Base-by-base conservation (phyloP, 2,329 filamentous ascomycete genomes). In the Sporothrix luriei region DNA sequence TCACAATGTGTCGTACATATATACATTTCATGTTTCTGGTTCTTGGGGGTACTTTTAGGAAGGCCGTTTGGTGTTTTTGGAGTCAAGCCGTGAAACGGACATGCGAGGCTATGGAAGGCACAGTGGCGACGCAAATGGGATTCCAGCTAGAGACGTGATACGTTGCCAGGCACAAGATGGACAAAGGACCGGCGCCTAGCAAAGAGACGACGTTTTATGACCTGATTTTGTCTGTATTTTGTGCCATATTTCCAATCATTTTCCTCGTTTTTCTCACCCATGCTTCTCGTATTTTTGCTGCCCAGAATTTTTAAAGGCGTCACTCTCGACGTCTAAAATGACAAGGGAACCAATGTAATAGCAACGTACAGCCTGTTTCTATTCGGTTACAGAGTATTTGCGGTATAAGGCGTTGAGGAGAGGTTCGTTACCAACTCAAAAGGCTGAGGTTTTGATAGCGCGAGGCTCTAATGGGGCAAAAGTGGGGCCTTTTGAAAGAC, bases 391-490 rank as follows among this genome's bases (percentile, higher is more conserved):
- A 43, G 40, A 10, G 9, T 10, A 13, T 4, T 40, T 43, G 14
- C 33, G 33, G 33, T 6, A 7, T 33, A 33, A 6, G 6, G 4
- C 11, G 40, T 43, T 16, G 40, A 5, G 4, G 13, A 14, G 4
- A 43, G 40, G 40, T 4, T 14, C 13, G 4, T 1, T 1, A 16
- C 4, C 10, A 14, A 11, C 40, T 43, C 10, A 16, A 10, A 43
- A 43, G 40, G 40, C 40, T 43, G 40, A 43, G 40, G 11, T 43
- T 16, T 43, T 43, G 40, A 26, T 59, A 48, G 66, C 52, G 49
- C 51, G 66, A 68, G 66, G 66, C 66, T 68, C 66, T 68, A 40
- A 21, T 49, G 48, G 33, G 16, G n/a, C 43, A 21, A 68, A 49
- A 51, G 62, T 65, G 62, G 62, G 38, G 46, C 24, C 5, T 19